A percentile compares a stretch with the other conserved stretches of the same genome.
Evolutionary conservation across 2,329 filamentous ascomycete species (phyloP).

Genomic region (Paraconiothyrium sp.): DNA sequence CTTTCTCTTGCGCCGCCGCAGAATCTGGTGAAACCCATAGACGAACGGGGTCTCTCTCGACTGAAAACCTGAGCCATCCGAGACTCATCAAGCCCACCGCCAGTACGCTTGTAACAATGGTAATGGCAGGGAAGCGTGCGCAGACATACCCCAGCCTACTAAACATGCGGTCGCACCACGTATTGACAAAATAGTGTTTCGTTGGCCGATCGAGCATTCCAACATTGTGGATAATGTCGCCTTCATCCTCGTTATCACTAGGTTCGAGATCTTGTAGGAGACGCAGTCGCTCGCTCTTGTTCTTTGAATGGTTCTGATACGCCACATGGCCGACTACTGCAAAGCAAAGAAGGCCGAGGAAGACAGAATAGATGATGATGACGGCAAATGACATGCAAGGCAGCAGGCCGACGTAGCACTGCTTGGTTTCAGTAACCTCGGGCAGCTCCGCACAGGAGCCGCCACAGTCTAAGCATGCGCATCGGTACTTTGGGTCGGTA

Average conservation of each 20-base stretch:
- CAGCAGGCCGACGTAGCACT: constrained; percentile 85
- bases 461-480: constrained; percentile 92
- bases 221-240: constrained; percentile 78
- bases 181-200: constrained; percentile 84
- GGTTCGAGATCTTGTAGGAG: constrained; percentile 84
- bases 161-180: constrained; percentile 81
- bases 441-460: constrained; percentile 85
- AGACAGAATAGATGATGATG: constrained; percentile 82
- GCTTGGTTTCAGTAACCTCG: constrained; percentile 72
- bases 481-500: constrained; percentile 83
- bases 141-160: constrained; percentile 81
- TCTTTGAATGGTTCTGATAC: constrained; percentile 76
- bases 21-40: constrained; percentile 98
- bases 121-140: constrained; percentile 84
- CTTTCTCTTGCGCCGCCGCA: constrained; percentile 88
- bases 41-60: constrained; percentile 89
- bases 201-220: constrained; percentile 82
- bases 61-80: constrained; percentile 87
- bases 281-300: constrained; percentile 82
- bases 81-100: constrained; percentile 81
- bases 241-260: constrained; percentile 94
- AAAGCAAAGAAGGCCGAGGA: constrained; percentile 73
- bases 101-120: constrained; percentile 78
- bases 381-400: constrained; percentile 94
- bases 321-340: constrained; percentile 78